A percentile compares a stretch with the other conserved stretches of the same genome.
phyloP scores from a whole-genome alignment of 768 basidiomycete species.

The Lactifluus piperatus region DNA sequence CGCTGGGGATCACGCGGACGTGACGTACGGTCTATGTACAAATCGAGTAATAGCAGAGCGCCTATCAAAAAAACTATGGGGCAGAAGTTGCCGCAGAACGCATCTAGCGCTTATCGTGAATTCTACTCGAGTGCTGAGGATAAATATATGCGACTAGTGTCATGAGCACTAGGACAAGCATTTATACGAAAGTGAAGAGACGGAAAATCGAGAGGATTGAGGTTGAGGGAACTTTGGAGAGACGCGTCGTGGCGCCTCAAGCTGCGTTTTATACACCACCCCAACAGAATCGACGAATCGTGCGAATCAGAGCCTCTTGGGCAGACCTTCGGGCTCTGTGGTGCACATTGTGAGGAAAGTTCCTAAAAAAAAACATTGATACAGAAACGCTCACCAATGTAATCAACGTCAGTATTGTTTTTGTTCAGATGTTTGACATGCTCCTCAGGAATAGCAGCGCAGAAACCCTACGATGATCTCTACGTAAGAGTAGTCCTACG shows the following conservation, averaged over 20 bases:
- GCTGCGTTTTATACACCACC: neutral
- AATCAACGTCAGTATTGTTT: slow-evolving; percentile 8
- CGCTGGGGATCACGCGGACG: neutral
- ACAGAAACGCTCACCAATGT: slow-evolving; percentile 6
- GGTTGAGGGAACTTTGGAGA: neutral
- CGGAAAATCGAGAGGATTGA: too few species aligned
- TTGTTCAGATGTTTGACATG: neutral
- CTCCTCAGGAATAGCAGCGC: slow-evolving; percentile 11
- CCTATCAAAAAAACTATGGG: too few species aligned
- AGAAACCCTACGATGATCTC: slow-evolving; percentile 4
- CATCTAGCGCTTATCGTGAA: neutral
- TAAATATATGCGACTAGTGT: neutral
- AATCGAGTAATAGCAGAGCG: too few species aligned
- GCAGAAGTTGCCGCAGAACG: neutral
- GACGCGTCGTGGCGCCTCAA: neutral
- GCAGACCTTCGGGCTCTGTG: slow-evolving; percentile 12
- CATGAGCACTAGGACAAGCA: neutral
- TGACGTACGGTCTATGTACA: too few species aligned
- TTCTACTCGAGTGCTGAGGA: neutral
- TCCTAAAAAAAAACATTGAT: neutral
- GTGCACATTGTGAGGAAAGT: neutral
- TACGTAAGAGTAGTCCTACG: neutral
- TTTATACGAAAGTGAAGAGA: neutral
- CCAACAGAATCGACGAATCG: too few species aligned
- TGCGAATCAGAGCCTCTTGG: slow-evolving; percentile 5